Percentiles rank a stretch among this genome's conserved stretches.
phyloP scores from a whole-genome alignment of 306 rosid genomes.

The Adenanthera pavonina region DNA sequence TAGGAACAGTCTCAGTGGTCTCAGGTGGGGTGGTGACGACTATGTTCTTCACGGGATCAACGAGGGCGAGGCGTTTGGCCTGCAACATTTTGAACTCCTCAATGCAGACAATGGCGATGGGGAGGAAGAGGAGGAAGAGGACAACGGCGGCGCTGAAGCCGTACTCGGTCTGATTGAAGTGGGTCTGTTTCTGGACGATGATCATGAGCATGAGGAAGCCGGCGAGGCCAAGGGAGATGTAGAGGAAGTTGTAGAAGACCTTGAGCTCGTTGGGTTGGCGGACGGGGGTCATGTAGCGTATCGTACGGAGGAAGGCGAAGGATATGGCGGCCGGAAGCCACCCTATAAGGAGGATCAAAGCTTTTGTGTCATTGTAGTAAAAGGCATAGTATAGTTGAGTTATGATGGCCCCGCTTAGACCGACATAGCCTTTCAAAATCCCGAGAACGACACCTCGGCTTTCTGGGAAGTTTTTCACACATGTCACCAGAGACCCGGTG shows the following conservation, averaged over 20 bases:
- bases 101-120: slow-evolving; percentile 52
- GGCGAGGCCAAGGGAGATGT: slow-evolving; percentile 64
- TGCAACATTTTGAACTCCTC: slow-evolving; percentile 50
- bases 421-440: slow-evolving; percentile 66
- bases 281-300: slow-evolving; percentile 53
- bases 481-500: slow-evolving; percentile 72
- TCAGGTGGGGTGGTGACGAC: not conserved
- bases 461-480: slow-evolving; percentile 78
- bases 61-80: slow-evolving; percentile 11
- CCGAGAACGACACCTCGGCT: slow-evolving; percentile 71
- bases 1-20: not conserved
- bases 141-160: slow-evolving; percentile 53
- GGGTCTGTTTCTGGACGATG: slow-evolving; percentile 45
- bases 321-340: slow-evolving; percentile 81
- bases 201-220: slow-evolving; percentile 65
- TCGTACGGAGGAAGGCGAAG: slow-evolving; percentile 55
- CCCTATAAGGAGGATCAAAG: slow-evolving; percentile 60
- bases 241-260: slow-evolving; percentile 68
- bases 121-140: slow-evolving; percentile 62
- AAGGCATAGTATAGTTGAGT: slow-evolving; percentile 68
- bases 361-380: slow-evolving; percentile 55
- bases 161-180: slow-evolving; percentile 53
- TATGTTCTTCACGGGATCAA: slow-evolving; percentile 35
- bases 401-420: slow-evolving; percentile 77
- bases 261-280: slow-evolving; percentile 49